phyloP scores from a whole-genome alignment of 1,139 yeast species.

The Kluyveromyces sp. region DNA sequence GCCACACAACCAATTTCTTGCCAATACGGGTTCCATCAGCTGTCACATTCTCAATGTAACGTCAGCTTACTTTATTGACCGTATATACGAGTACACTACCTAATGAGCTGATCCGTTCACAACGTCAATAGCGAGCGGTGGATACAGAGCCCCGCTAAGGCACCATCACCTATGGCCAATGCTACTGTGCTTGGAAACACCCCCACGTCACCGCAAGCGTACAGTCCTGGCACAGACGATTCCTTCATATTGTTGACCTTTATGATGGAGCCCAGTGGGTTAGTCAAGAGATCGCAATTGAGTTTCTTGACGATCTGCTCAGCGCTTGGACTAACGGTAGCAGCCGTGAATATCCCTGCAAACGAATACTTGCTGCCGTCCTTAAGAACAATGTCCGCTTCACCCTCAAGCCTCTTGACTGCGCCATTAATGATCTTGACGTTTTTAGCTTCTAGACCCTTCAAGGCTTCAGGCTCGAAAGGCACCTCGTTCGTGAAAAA shows the following conservation, averaged over 20 bases:
- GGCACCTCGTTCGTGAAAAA: background rate
- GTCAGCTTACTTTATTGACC: too few species aligned
- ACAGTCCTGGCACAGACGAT: background rate
- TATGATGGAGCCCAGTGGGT: background rate
- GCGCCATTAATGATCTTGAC: background rate
- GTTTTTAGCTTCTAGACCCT: background rate
- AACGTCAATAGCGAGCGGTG: background rate
- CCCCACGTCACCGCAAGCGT: background rate
- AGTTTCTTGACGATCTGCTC: background rate
- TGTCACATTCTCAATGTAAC: background rate
- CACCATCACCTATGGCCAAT: background rate
- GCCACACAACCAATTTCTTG: slow-evolving; percentile 23
- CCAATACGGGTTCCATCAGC: background rate
- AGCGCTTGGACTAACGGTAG: background rate
- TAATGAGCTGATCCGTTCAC: too few species aligned
- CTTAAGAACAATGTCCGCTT: background rate
- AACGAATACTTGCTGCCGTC: background rate
- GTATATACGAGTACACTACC: too few species aligned
- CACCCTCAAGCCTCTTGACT: background rate
- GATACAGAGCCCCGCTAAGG: background rate
- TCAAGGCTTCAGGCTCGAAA: background rate
- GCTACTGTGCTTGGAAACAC: background rate
- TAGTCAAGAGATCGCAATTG: background rate
- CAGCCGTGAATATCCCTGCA: background rate
- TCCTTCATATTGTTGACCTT: background rate